Conservation (phyloP, 352 stramenopile species). For the Pythium phragmiticola region DNA sequence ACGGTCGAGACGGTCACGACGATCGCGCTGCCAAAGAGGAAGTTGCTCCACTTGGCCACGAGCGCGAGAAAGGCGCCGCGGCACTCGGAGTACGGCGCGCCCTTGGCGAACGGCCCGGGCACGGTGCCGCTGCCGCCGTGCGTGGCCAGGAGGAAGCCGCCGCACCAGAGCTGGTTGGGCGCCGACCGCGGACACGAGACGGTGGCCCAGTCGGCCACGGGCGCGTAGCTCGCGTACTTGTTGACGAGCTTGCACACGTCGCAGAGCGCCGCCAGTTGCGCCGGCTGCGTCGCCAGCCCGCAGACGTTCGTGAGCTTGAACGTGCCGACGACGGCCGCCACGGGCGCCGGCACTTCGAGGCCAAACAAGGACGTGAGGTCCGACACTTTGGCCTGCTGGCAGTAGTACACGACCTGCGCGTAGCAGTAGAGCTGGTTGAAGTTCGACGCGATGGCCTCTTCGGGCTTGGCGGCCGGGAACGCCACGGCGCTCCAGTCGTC, state of each 20-base stretch:
- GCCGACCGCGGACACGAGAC: slow-evolving; percentile 48
- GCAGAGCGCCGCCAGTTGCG: slow-evolving; percentile 53
- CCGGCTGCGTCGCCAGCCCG: slow-evolving; percentile 32
- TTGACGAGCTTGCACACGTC: slow-evolving; percentile 50
- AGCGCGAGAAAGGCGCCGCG: slow-evolving; percentile 58
- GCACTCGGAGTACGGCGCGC: slow-evolving; percentile 70
- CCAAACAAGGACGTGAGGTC: slow-evolving; percentile 28
- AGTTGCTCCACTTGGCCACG: slow-evolving; percentile 66
- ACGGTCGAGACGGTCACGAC: slow-evolving; percentile 50
- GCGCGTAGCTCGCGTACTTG: slow-evolving; percentile 59
- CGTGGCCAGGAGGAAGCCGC: slow-evolving; percentile 47
- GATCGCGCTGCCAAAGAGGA: slow-evolving; percentile 53
- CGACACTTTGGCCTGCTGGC: slow-evolving; percentile 23
- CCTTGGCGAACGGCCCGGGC: slow-evolving; percentile 35
- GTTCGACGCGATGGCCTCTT: slow-evolving; percentile 49
- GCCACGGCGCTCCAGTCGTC: slow-evolving; percentile 36
- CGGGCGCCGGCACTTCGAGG: slow-evolving; percentile 20
- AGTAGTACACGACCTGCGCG: slow-evolving; percentile 81
- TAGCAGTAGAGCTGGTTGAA: slow-evolving; percentile 86
- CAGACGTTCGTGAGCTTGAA: slow-evolving; percentile 67
- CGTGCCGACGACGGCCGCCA: slow-evolving; percentile 42
- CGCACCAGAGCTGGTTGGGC: slow-evolving; percentile 71
- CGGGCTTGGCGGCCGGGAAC: slow-evolving; percentile 52
- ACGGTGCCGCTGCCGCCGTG: slow-evolving; percentile 13
- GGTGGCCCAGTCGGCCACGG: slow-evolving; percentile 67